Percentiles rank a stretch among this genome's conserved stretches.
phyloP scores from a whole-genome alignment of 768 basidiomycete species.

The Infundibulicybe gibba region DNA sequence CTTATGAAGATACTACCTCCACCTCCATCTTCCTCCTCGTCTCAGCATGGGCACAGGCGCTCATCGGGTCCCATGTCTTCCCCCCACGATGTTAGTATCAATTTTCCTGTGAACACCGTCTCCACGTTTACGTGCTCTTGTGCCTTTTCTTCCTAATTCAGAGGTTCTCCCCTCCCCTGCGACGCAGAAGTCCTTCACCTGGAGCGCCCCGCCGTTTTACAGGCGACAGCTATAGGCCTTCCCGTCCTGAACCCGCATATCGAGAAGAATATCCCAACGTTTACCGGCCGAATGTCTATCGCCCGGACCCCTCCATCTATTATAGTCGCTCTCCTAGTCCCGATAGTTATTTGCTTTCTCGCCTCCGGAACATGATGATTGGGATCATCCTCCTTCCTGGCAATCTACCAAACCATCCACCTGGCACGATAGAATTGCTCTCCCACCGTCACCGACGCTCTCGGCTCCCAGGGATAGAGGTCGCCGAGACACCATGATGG shows the following conservation, averaged over 20 bases:
- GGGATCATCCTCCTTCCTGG: constrained; percentile 45
- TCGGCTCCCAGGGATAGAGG: constrained; percentile 21
- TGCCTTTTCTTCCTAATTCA: constrained; percentile 11
- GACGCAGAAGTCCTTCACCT: constrained; percentile 47
- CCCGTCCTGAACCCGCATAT: constrained; percentile 29
- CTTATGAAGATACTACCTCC: too few relatives aligned
- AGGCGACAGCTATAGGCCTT: constrained; percentile 52
- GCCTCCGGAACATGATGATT: constrained; percentile 35
- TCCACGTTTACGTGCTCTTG: constrained; percentile 8
- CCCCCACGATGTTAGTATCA: constrained; percentile 36
- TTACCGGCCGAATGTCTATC: constrained; percentile 38
- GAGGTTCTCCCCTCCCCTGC: constrained; percentile 26
- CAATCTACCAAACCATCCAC: constrained; percentile 23
- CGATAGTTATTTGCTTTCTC: constrained; percentile 40
- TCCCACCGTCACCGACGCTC: constrained; percentile 32
- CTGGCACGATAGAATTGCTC: constrained; percentile 41
- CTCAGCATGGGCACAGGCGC: too few relatives aligned
- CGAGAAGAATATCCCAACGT: constrained; percentile 36
- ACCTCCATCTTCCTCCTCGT: constrained; percentile 13
- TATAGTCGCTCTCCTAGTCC: constrained; percentile 51
- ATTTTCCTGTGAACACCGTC: constrained; percentile 5
- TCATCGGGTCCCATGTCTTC: constrained; percentile 21
- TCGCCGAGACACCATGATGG: constrained; percentile 27
- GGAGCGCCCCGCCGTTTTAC: constrained; percentile 42
- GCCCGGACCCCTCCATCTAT: constrained; percentile 22